These are phyloP conservation scores for Alternaria dauci DNA, from an alignment of 2,329 filamentous ascomycete species.

Conservation along the genomic window DNA sequence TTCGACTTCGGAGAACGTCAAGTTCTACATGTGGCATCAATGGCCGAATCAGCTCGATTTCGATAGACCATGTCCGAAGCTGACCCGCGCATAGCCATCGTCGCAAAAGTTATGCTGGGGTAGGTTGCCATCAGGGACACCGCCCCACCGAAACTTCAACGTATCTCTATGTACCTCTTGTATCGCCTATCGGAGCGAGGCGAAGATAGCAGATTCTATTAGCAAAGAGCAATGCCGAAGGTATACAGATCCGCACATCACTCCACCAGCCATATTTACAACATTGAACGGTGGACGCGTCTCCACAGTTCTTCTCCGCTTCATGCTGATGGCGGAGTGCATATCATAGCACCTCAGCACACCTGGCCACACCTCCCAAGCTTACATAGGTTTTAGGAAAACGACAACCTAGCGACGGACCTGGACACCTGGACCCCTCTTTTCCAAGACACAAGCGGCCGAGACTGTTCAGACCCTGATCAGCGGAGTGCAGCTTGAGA, in stretches of 20 bases:
- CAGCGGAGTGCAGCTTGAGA: conserved; percentile 15
- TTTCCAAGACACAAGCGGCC: conserved; percentile 16
- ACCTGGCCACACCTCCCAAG: conserved; percentile 9
- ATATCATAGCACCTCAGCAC: conserved; percentile 17
- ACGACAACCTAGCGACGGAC: conserved; percentile 13
- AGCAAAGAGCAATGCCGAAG: conserved; percentile 13
- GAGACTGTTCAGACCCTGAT: conserved; percentile 27
- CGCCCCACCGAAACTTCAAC: conserved; percentile 23
- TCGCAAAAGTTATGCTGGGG: conserved; percentile 24
- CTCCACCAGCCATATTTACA: conserved; percentile 12
- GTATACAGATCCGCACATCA: conserved; percentile 17
- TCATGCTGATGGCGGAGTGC: conserved; percentile 19
- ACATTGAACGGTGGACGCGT: conserved; percentile 9
- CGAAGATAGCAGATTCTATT: conserved; percentile 17
- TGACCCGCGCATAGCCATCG: conserved; percentile 9
- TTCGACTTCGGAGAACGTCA: conserved; percentile 5
- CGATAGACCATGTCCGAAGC: conserved; percentile 26
- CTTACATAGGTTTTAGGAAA: conserved; percentile 1
- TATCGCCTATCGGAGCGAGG: not conserved
- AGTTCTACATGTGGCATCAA: not conserved
- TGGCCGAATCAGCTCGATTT: conserved; percentile 13
- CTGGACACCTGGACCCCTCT: conserved; percentile 26
- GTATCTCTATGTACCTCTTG: conserved; percentile 27
- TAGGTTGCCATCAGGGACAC: conserved; percentile 14
- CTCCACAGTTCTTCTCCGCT: conserved; percentile 17